Base-by-base conservation (phyloP, 164 flowering plant species). In the Magnolia officinalis region DNA sequence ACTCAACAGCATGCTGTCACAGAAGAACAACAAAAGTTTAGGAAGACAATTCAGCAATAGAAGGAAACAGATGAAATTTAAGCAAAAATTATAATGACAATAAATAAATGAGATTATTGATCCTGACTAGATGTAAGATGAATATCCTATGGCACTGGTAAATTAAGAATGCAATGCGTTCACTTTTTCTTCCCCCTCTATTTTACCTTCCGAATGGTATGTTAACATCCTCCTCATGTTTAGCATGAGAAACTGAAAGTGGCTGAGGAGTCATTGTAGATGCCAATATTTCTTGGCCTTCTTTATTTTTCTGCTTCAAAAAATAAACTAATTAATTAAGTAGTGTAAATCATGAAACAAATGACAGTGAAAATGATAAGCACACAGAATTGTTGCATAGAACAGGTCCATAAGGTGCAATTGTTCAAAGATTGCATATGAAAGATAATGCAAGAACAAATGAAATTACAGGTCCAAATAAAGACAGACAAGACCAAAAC, bases 161-260 rank as follows among this genome's bases (percentile, higher is more conserved):
- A 68, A 68, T 4, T 68, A 14, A 26, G 18, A 65, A 70, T 70
- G 58, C 8, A 70, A 13, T 9, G 10, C 49, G 13, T 55, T 11
- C 61, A 8, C 49, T 70, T 19, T 49, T 20, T 70, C 58, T 19
- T 50, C 31, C 51, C 31, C 10, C 71, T 65, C 68, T 8, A 82
- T 77, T 37, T 45, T 69, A 94, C 99, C 99, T 94, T 89, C 99
- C 98, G 87, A 96, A 94, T 74, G 97, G 87, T 91, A 91, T 85
- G 82, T 87, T 82, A 67, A 89, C 87, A 78, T 90, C 97, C 71
- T 94, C 94, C 78, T 89, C 97, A 63, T 81, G 77, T 26, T 88
- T 85, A 66, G 87, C 83, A 80, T 82, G 85, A 71, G 81, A 77
- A 82, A 78, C 79, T 61, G 88, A 72, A 37, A 82, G 83, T 50